Base-by-base conservation (phyloP, 495 filamentous ascomycete species). In the Penicillium pulvis region DNA sequence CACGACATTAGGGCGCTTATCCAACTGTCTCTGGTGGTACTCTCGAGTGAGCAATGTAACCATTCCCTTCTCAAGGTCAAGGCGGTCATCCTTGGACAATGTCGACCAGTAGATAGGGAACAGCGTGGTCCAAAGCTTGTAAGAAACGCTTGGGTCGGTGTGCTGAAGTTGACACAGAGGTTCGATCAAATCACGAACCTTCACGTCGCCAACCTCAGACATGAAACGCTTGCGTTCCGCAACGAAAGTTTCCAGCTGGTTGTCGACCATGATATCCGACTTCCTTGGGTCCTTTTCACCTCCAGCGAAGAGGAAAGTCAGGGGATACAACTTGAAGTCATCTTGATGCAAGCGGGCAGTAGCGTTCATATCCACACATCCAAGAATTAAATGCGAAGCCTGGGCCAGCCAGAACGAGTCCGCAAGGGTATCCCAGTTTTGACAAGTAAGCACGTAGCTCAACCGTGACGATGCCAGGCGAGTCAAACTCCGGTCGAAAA, bases 351-450 rank as follows among this genome's bases (percentile, higher is more conserved):
- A 79, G 57, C 90, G 86, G 49, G 89, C 83, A 26, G 84, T 75
- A 10, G 82, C 83, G 53, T 87, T 88, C 86, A 91, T 90, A 62
- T 98, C 94, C 36, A 97, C 81, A 47, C 89, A 92, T 19, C 95
- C 92, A 56, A 98, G 82, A 16, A 99, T 81, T 20, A 98, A 81
- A 68, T 98, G 93, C 16, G 90, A 88, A 14, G 94, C 94, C 71
- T 99, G 95, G 28, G 90, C 86, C 17, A 99, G 80, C 95, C 95
- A 99, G 77, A 93, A 99, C 8, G 89, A 96, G 58, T 99, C 94
- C 4, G 83, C 84, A 36, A 99, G 80, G 0, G 90, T 93, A 68
- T 97, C 95, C 95, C 95, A 99, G 63, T 97, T 97, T 70, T 99
- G 95, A n/a, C 87, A 88, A 5, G 86, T 83, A 48, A 99, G 78